These are phyloP conservation scores for Flueggea neowawraea DNA, from an alignment of 441 rosid genomes.

Conservation along the genomic window DNA sequence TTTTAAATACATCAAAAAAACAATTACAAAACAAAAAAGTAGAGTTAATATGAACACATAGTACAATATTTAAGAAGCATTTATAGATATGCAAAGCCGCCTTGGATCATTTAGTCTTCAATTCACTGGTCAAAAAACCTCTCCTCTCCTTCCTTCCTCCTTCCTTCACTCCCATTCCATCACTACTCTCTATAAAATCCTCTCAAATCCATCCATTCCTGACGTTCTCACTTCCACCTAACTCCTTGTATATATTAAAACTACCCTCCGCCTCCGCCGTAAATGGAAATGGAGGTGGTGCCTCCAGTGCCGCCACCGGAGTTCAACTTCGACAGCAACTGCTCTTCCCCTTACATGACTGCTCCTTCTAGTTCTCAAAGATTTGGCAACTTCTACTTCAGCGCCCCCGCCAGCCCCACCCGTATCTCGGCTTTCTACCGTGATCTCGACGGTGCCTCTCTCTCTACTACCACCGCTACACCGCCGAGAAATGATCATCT, in stretches of 20 bases:
- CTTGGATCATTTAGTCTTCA: no score
- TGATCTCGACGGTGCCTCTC: slow-evolving; percentile 10
- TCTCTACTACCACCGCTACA: not conserved
- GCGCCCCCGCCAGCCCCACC: slow-evolving; percentile 70
- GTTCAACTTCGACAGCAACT: slow-evolving; percentile 64
- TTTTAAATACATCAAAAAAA: no score
- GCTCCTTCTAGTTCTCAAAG: slow-evolving; percentile 90
- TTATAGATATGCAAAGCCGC: no score
- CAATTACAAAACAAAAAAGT: no score
- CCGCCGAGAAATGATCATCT: not conserved
- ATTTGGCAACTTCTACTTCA: slow-evolving; percentile 54
- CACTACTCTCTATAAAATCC: slow-evolving; percentile 2
- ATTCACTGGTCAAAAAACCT: not conserved
- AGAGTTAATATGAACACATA: no score
- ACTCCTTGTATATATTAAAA: no score
- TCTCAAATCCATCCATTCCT: not conserved
- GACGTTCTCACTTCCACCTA: not conserved
- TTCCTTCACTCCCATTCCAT: slow-evolving; percentile 12
- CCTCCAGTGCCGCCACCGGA: slow-evolving; percentile 33
- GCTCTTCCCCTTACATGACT: slow-evolving; percentile 87
- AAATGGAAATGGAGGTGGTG: slow-evolving; percentile 36
- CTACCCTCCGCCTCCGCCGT: not conserved
- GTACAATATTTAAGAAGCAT: no score
- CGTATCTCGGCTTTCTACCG: slow-evolving; percentile 24
- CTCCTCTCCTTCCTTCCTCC: slow-evolving; percentile 19